Percentiles rank a stretch among this genome's conserved stretches.
Conservation (phyloP, 2,329 filamentous ascomycete species). For the Alternaria tenuissima region DNA sequence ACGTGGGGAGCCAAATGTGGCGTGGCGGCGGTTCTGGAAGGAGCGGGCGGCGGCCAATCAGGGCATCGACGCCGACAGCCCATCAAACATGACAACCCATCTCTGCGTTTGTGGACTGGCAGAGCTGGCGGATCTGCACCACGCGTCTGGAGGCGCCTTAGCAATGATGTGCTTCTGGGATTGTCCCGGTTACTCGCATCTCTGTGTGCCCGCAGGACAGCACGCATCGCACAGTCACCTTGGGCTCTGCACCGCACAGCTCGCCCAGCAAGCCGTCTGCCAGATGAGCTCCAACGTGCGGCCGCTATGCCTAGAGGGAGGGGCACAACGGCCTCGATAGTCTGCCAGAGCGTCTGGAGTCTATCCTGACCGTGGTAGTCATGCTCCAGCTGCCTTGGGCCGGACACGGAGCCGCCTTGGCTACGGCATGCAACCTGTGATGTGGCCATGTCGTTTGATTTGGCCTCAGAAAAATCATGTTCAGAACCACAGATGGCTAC, state of each 20-base stretch:
- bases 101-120: conserved; percentile 13
- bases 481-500: conserved; percentile 24
- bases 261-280: conserved; percentile 23
- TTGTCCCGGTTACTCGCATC: conserved; percentile 38
- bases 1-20: conserved; percentile 29
- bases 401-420: conserved; percentile 20
- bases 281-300: conserved; percentile 29
- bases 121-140: conserved; percentile 28
- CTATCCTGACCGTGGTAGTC: conserved; percentile 4
- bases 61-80: conserved; percentile 5
- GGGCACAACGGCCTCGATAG: conserved; percentile 25
- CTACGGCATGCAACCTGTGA: conserved; percentile 23
- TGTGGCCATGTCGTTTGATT: conserved; percentile 15
- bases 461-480: conserved; percentile 5
- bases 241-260: conserved; percentile 20
- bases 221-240: conserved; percentile 29
- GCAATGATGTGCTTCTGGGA: conserved; percentile 39
- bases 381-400: conserved; percentile 9
- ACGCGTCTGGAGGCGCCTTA: conserved; percentile 29
- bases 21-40: conserved; percentile 29
- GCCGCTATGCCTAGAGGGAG: conserved; percentile 23
- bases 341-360: conserved; percentile 7
- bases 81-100: conserved; percentile 19
- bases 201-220: conserved; percentile 27
- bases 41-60: conserved; percentile 32